These are phyloP conservation scores for Caloboletus inedulis DNA, from an alignment of 1,284 basidiomycete species.

Conservation along the genomic window DNA sequence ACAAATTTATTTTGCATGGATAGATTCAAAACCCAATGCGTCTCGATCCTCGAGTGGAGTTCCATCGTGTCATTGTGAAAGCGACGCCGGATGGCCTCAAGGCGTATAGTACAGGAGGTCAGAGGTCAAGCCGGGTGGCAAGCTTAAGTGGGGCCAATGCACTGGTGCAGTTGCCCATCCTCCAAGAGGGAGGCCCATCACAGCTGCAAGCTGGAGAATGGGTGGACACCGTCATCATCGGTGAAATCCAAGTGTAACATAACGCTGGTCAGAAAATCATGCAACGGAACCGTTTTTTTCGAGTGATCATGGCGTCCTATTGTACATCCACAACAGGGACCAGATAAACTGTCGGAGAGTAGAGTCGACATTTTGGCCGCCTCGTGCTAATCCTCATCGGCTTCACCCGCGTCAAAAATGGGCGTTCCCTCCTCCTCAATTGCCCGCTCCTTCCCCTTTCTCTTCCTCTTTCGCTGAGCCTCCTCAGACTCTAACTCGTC, in stretches of 20 bases:
- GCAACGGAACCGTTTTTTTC: background rate
- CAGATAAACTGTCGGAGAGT: background rate
- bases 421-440: slow-evolving; percentile 23
- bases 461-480: slow-evolving; percentile 31
- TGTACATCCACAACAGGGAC: background rate
- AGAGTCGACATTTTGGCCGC: background rate
- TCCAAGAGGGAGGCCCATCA: slow-evolving; percentile 38
- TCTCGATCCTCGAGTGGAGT: slow-evolving; percentile 75
- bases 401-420: slow-evolving; percentile 51
- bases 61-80: slow-evolving; percentile 71
- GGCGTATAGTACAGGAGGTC: slow-evolving; percentile 81
- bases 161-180: slow-evolving; percentile 64
- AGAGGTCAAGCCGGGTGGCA: slow-evolving; percentile 75
- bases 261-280: background rate
- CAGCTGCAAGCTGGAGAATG: slow-evolving; percentile 50
- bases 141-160: slow-evolving; percentile 79
- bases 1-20: background rate
- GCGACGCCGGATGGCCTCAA: slow-evolving; percentile 47
- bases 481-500: slow-evolving; percentile 34
- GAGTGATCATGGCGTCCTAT: background rate
- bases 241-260: slow-evolving; percentile 51
- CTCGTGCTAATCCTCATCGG: slow-evolving; percentile 35
- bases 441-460: slow-evolving; percentile 45
- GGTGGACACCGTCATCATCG: slow-evolving; percentile 61
- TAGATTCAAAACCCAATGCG: slow-evolving; percentile 60